Evolutionary conservation across 345 rosid genomes (phyloP).

Genomic region (Cardiospermum halicacabum): DNA sequence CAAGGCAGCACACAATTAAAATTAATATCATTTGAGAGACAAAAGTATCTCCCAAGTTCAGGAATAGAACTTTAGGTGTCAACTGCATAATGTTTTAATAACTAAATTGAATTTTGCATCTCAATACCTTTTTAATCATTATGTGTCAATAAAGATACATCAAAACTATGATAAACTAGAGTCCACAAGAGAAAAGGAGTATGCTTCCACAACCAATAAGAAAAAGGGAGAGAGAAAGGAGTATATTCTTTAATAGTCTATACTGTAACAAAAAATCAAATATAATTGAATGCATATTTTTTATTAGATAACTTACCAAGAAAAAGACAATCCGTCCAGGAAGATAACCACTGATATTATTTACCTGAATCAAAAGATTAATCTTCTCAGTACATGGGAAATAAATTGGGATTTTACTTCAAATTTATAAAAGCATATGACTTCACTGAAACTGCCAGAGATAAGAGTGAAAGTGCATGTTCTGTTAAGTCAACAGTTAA

Average conservation of each 20-base stretch:
- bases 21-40: background rate
- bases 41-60: background rate
- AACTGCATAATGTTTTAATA: background rate
- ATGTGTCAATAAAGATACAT: background rate
- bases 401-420: background rate
- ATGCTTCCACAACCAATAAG: too few species aligned
- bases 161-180: background rate
- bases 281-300: background rate
- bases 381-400: background rate
- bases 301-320: conserved; percentile 55
- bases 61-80: background rate
- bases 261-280: background rate
- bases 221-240: background rate
- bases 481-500: background rate
- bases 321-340: conserved; percentile 98
- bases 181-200: too few species aligned
- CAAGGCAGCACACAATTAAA: conserved; percentile 12
- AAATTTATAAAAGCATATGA: background rate
- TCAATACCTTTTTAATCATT: background rate
- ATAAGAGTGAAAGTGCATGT: background rate
- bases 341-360: conserved; percentile 97
- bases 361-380: conserved; percentile 55
- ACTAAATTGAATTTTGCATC: background rate
- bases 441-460: background rate
- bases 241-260: background rate